These are phyloP conservation scores for Ilyonectria mors-panacis DNA, from an alignment of 2,329 filamentous ascomycete genomes.

Conservation along the genomic window DNA sequence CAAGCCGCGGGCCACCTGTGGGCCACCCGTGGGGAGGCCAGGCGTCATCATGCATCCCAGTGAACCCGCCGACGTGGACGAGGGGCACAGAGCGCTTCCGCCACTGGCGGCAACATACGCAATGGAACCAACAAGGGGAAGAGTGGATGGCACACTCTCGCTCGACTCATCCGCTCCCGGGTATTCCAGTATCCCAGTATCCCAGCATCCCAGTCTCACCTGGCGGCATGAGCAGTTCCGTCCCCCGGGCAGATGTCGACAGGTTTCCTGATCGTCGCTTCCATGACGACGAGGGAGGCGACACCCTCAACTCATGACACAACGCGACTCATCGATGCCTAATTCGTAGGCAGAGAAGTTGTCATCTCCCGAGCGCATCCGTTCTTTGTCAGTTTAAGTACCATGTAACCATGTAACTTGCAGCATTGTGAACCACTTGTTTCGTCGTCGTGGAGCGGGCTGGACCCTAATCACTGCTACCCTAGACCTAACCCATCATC, in stretches of 20 bases:
- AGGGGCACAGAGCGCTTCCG: slow-evolving; percentile 21
- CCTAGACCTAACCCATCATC: not conserved
- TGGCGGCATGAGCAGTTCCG: slow-evolving; percentile 3
- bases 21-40: slow-evolving; percentile 12
- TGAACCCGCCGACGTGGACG: slow-evolving; percentile 15
- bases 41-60: slow-evolving; percentile 31
- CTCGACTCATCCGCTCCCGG: not conserved
- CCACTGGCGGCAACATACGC: slow-evolving; percentile 12
- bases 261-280: slow-evolving; percentile 4
- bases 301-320: slow-evolving; percentile 1
- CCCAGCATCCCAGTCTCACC: not conserved
- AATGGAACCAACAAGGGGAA: slow-evolving; percentile 5
- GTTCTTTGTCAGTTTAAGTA: not conserved
- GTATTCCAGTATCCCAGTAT: not conserved
- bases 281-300: not conserved
- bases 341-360: not conserved
- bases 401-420: not conserved
- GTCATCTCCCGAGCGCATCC: not conserved
- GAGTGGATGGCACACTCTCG: not conserved
- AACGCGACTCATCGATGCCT: slow-evolving; percentile 9
- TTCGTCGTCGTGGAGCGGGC: not conserved
- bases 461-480: not conserved
- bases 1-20: not conserved
- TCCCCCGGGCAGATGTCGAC: not conserved
- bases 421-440: not conserved